Base-by-base conservation (phyloP, 257 asterid species). In the Prunella vulgaris region DNA sequence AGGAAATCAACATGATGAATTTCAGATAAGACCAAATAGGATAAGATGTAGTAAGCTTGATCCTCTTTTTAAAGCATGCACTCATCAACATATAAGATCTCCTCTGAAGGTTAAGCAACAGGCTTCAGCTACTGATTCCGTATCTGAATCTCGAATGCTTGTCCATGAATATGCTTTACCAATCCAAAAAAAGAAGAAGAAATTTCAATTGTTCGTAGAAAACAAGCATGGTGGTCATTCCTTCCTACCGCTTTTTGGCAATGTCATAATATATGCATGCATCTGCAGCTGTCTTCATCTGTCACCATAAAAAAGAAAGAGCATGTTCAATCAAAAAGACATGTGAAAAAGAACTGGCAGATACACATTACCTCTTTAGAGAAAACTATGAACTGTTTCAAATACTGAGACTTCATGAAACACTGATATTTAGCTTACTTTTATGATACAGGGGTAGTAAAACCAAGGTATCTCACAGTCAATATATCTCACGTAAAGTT, bases 281-380 rank as follows among this genome's bases (percentile, higher is more conserved):
- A 82, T 94, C 97, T 49, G 96, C 93, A 1, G 98, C 97, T 20
- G 96, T 90, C 80, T 93, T 93, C 80, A 93, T 85, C 96, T 93
- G 92, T 77, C 61, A 71, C 15, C 68, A 68, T n/a, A 68, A 60
- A 70, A n/a, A 76, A 4, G 35, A 5, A 75, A 22, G 25, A 75
- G 71, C 68, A 63, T 10, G 62, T 73, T 25, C 10, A 81, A 24
- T 7, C 2, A n/a, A n/a, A 21, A 14, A 27, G 10, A 37, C n/a
- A 68, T n/a, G n/a, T n/a, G n/a, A n/a, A n/a, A 25, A 25, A 1
- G 25, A 71, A 17, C 40, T 10, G 28, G 5, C 46, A 52, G 37
- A 7, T 14, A 49, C 62, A 15, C 32, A 28, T n/a, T 28, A 59
- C 10, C 33, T 62, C 32, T 17, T 27, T 15, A 9, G 56, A 27